phyloP scores from a whole-genome alignment of 306 rosid species.

The Mimosa bimucronata region DNA sequence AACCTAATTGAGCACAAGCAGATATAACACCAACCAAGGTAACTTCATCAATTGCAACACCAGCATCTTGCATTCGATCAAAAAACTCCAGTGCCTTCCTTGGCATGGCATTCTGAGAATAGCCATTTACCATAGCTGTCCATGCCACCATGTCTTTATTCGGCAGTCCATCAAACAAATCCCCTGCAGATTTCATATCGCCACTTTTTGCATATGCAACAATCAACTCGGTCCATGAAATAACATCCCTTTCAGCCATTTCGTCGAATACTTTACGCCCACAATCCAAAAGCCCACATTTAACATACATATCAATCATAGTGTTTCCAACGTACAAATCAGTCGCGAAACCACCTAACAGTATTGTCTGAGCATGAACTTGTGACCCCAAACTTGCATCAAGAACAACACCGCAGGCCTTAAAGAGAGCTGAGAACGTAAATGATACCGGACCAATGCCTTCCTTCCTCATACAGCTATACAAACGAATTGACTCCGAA shows the following conservation, averaged over 20 bases:
- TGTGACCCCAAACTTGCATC: slow-evolving; percentile 56
- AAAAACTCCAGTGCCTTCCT: slow-evolving; percentile 66
- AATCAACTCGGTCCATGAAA: slow-evolving; percentile 83
- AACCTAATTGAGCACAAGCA: slow-evolving; percentile 84
- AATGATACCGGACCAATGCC: slow-evolving; percentile 63
- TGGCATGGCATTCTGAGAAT: slow-evolving; percentile 76
- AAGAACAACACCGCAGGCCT: slow-evolving; percentile 49
- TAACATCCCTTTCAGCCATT: slow-evolving; percentile 73
- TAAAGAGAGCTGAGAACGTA: slow-evolving; percentile 75
- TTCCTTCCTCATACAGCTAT: slow-evolving; percentile 53
- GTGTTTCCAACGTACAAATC: slow-evolving; percentile 76
- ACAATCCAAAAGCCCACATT: slow-evolving; percentile 53
- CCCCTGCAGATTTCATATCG: slow-evolving; percentile 63
- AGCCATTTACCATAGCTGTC: slow-evolving; percentile 85
- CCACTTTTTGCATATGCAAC: slow-evolving; percentile 66
- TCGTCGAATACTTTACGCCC: slow-evolving; percentile 80
- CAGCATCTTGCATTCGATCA: slow-evolving; percentile 44
- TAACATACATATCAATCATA: slow-evolving; percentile 72
- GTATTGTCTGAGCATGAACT: slow-evolving; percentile 71
- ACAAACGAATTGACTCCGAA: slow-evolving; percentile 49
- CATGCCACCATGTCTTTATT: slow-evolving; percentile 82
- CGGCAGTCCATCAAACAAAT: slow-evolving; percentile 62
- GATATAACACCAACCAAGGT: slow-evolving; percentile 71
- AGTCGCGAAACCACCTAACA: slow-evolving; percentile 68
- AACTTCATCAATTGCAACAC: slow-evolving; percentile 63